Evolutionary conservation across 2,329 filamentous ascomycete genomes (phyloP).

Genomic region (Aspergillus glaucus): DNA sequence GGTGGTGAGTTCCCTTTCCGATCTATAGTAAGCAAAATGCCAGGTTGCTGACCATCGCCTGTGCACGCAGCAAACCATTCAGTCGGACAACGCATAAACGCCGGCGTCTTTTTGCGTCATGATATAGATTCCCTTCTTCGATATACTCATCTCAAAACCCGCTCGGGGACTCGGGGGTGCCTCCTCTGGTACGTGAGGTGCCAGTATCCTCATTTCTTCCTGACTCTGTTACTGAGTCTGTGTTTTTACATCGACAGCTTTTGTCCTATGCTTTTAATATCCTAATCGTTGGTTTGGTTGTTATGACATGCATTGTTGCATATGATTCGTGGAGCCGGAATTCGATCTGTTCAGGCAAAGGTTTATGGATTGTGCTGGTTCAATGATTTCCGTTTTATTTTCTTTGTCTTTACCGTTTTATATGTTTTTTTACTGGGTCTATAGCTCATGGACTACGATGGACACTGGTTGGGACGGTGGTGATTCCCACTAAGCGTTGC

Average conservation of each 20-base stretch:
- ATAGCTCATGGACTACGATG: not conserved
- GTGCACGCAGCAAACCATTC: constrained; percentile 35
- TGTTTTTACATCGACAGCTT: constrained; percentile 31
- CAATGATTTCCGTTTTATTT: not conserved
- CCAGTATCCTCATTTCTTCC: constrained; percentile 16
- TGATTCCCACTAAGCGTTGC: not conserved
- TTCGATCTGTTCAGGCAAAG: not conserved
- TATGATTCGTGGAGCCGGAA: not conserved
- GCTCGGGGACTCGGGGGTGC: constrained; percentile 7
- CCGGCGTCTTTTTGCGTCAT: constrained; percentile 23
- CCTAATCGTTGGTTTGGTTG: constrained; percentile 21
- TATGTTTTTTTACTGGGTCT: not conserved
- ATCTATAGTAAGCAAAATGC: not conserved
- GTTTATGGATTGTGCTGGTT: not conserved
- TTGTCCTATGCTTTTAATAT: constrained; percentile 21
- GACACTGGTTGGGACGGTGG: not conserved
- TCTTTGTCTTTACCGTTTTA: not conserved
- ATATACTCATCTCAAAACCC: constrained; percentile 20
- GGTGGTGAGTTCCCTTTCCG: constrained; percentile 55
- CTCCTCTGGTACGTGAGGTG: constrained; percentile 15
- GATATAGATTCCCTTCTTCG: constrained; percentile 25
- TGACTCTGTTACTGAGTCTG: constrained; percentile 19
- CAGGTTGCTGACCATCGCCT: constrained; percentile 7
- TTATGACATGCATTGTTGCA: not conserved
- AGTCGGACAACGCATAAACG: constrained; percentile 38